Evolutionary conservation across 768 basidiomycete species (phyloP), one percentile per base, ranked within the genome.

Genomic region (Cyathus striatus): DNA sequence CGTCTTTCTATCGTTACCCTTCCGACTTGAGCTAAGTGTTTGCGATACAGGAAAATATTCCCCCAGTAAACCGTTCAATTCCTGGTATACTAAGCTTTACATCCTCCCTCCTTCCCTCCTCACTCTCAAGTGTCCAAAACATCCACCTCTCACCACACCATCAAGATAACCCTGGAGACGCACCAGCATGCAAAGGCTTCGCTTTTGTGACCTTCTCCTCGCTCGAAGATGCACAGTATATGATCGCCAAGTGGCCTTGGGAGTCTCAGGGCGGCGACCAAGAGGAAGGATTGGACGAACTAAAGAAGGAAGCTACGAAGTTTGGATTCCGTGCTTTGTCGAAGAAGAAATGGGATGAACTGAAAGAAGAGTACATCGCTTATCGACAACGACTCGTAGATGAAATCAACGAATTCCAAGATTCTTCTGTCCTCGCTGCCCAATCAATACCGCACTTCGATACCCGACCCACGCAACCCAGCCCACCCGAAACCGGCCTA

Each of bases 111-210:
- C 45, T 75, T 34, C 45, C 49, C 34, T 36, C 47, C 20, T 32
- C 42, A 23, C 14, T 35, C 4, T 33, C 55, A 17, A 61, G 58
- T 17, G 54, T 89, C 4, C 81, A 90, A 54, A 49, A 57, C 26
- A 65, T 91, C 32, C 47, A 60, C 1, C 68, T 86, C 21, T 84
- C 81, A 10, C 66, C 76, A 1, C 84, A 89, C 51, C 75, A 82
- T 55, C 71, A 75, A 38, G 85, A 86, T 55, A 69, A 68, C 40
- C 72, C 76, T 12, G 76, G 63, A 2, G 70, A 73, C 20, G 50
- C 62, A 12, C 78, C 83, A 2, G 75, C 72, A 42, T 83, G 75
- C 59, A 90, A 84, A 65, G 84, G 85, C 1, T 90, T 90, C 48
- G 86, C 86, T 0, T 73, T 91, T 22, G 64, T 90, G 42, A 78